These are phyloP conservation scores for Beauveria brongniartii DNA, from an alignment of 2,329 filamentous ascomycete genomes.

Conservation along the genomic window DNA sequence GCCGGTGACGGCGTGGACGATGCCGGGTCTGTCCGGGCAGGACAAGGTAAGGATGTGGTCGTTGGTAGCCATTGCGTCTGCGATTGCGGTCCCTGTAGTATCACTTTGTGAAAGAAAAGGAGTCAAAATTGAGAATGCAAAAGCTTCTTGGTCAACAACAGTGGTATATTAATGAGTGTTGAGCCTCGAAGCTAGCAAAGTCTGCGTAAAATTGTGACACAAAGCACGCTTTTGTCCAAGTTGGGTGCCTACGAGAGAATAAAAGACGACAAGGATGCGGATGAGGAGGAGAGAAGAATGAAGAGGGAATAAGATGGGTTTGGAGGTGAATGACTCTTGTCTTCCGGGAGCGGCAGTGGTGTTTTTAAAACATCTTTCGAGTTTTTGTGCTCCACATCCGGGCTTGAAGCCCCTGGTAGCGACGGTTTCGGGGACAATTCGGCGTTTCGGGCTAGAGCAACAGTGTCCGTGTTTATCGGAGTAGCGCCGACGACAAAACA, in stretches of 20 bases:
- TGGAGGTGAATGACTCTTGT: conserved; percentile 2
- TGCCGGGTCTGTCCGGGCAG: conserved; percentile 77
- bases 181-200: conserved; percentile 9
- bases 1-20: conserved; percentile 76
- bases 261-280: neutral
- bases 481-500: too few relatives aligned
- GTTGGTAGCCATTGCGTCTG: conserved; percentile 29
- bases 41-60: conserved; percentile 73
- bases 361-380: neutral
- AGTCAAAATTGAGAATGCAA: conserved; percentile 3
- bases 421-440: conserved; percentile 8
- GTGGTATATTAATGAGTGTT: conserved; percentile 13
- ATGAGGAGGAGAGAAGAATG: neutral
- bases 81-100: neutral
- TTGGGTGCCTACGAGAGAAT: conserved; percentile 1
- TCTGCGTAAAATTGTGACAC: neutral
- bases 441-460: neutral
- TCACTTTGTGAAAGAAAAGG: neutral
- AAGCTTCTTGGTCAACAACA: conserved; percentile 9
- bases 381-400: conserved; percentile 10
- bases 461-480: neutral
- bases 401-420: conserved; percentile 8
- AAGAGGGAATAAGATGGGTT: neutral
- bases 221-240: neutral
- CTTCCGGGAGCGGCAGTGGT: conserved; percentile 4